Evolutionary conservation across 2,329 filamentous ascomycete species (phyloP).

Genomic region (Exophiala lecanii-corni): DNA sequence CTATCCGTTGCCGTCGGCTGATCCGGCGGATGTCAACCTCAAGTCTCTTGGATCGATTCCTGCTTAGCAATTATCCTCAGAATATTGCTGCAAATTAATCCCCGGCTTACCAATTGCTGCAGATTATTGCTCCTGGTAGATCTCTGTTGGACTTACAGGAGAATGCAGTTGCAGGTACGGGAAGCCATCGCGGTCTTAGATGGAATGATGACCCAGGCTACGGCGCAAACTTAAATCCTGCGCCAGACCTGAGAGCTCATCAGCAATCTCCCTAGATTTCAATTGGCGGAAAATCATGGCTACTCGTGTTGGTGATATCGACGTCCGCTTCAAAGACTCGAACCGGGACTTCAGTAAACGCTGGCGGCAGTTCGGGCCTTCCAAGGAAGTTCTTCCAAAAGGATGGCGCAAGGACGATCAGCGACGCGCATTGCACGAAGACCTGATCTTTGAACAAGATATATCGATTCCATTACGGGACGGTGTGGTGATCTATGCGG

Average conservation of each 20-base stretch:
- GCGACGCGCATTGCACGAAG: conserved; percentile 12
- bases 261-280: too few relatives aligned
- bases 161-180: neutral
- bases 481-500: conserved; percentile 39
- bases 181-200: conserved; percentile 1
- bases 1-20: too few relatives aligned
- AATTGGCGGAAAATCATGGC: too few relatives aligned
- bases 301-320: conserved; percentile 4
- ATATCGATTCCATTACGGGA: conserved; percentile 42
- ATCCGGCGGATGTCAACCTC: too few relatives aligned
- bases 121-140: neutral
- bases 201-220: conserved; percentile 6
- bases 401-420: conserved; percentile 22
- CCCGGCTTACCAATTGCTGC: too few relatives aligned
- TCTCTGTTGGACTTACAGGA: neutral
- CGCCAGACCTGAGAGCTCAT: too few relatives aligned
- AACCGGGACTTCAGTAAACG: conserved; percentile 19
- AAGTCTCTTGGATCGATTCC: too few relatives aligned
- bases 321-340: conserved; percentile 7
- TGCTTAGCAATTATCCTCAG: too few relatives aligned
- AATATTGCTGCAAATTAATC: too few relatives aligned
- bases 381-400: conserved; percentile 17
- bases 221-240: neutral
- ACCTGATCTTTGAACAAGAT: conserved; percentile 41
- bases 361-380: conserved; percentile 19